Evolutionary conservation across 2,329 filamentous ascomycete genomes (phyloP).

Genomic region (Colletotrichum abscissum): DNA sequence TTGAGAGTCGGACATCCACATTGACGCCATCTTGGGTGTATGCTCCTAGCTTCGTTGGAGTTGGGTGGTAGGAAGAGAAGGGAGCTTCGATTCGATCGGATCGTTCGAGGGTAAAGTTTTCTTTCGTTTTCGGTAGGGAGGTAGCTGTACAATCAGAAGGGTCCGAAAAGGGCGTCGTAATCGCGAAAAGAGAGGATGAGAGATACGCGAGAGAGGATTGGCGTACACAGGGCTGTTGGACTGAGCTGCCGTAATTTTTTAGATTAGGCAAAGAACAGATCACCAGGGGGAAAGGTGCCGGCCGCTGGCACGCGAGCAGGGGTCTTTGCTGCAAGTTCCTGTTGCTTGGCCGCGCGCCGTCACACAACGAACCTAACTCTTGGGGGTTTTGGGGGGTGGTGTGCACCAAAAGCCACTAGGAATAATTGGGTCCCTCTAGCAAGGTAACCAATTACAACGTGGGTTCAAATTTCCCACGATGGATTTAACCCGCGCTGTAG

Average conservation of each 20-base stretch:
- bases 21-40: slow-evolving; percentile 77
- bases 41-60: neutral
- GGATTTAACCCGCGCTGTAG: slow-evolving; percentile 21
- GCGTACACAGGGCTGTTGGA: neutral
- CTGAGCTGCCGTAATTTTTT: slow-evolving; percentile 2
- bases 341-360: slow-evolving; percentile 23
- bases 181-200: neutral
- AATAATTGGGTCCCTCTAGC: neutral
- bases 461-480: neutral
- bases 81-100: neutral
- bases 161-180: neutral
- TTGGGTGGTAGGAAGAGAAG: neutral
- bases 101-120: neutral
- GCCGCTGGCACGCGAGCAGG: slow-evolving; percentile 27
- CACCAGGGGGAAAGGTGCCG: slow-evolving; percentile 31
- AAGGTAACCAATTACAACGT: neutral
- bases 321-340: slow-evolving; percentile 7
- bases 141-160: neutral
- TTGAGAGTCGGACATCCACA: slow-evolving; percentile 97
- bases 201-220: neutral
- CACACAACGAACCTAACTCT: slow-evolving; percentile 1
- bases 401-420: neutral
- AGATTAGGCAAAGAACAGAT: slow-evolving; percentile 35
- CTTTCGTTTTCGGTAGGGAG: neutral
- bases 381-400: neutral